Conservation (phyloP, 2,329 filamentous ascomycete species). For the Botrytis galanthina region DNA sequence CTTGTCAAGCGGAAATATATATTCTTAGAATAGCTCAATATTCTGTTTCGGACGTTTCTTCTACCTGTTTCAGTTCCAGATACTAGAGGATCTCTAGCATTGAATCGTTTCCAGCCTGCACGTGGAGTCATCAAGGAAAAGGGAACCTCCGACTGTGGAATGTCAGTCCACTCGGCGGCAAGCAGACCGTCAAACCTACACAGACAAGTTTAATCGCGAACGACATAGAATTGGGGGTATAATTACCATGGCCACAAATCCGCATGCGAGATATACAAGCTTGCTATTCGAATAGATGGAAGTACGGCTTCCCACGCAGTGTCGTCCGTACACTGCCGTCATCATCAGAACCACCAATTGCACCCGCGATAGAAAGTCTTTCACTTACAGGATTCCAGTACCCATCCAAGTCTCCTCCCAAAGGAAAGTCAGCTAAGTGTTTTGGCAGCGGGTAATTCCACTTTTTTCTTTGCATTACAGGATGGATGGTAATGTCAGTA, state of each 20-base stretch:
- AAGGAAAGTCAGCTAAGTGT: slow-evolving; percentile 19
- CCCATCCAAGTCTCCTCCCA: slow-evolving; percentile 17
- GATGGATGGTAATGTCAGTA: slow-evolving; percentile 17
- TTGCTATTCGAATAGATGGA: slow-evolving; percentile 18
- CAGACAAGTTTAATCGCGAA: background rate
- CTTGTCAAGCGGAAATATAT: background rate
- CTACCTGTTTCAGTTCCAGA: background rate
- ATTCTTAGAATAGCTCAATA: background rate
- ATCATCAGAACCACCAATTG: background rate
- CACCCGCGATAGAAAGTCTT: background rate
- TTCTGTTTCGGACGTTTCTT: background rate
- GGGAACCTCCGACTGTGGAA: background rate
- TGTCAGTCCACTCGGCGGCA: background rate
- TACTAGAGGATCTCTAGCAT: background rate
- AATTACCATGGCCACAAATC: slow-evolving; percentile 22
- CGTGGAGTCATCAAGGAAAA: background rate
- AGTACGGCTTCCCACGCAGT: slow-evolving; percentile 18
- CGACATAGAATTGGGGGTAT: background rate
- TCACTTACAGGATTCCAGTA: slow-evolving; percentile 23
- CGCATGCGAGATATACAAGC: slow-evolving; percentile 15
- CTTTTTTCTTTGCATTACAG: slow-evolving; percentile 7
- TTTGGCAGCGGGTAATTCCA: slow-evolving; percentile 17
- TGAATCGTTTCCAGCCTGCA: background rate
- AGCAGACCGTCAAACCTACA: slow-evolving; percentile 21
- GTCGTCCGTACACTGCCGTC: slow-evolving; percentile 16